phyloP scores from a whole-genome alignment of 371 early-diverging fungal genomes.

The Mortierella sp. region DNA sequence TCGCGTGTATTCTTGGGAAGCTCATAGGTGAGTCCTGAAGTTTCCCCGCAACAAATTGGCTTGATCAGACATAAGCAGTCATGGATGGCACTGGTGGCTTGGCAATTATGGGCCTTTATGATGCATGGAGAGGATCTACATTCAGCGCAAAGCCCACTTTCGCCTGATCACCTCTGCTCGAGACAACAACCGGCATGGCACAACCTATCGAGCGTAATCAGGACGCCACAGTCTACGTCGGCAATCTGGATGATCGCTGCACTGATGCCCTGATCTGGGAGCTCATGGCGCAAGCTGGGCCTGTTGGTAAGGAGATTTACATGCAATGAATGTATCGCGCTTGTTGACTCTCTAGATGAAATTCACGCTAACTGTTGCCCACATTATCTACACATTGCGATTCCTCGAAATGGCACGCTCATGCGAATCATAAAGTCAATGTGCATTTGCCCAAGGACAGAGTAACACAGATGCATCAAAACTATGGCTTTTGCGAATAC shows the following conservation, averaged over 20 bases:
- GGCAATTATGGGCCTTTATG: no score
- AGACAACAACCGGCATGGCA: conserved; percentile 33
- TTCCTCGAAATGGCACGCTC: neutral
- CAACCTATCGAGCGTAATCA: conserved; percentile 82
- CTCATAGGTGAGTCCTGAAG: no score
- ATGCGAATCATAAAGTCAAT: conserved; percentile 69
- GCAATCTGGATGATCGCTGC: conserved; percentile 96
- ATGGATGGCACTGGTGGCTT: no score
- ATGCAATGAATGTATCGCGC: conserved; percentile 5
- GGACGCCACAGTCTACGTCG: conserved; percentile 97
- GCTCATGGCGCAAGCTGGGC: conserved; percentile 98
- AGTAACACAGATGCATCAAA: conserved; percentile 94
- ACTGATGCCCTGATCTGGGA: conserved; percentile 97
- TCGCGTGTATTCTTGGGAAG: no score
- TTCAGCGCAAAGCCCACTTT: neutral
- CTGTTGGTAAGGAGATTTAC: conserved; percentile 76
- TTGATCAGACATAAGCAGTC: no score
- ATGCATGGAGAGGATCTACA: no score
- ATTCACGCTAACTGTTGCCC: neutral
- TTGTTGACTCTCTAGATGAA: neutral
- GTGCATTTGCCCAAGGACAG: conserved; percentile 98
- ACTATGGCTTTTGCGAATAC: conserved; percentile 98
- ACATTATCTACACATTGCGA: neutral
- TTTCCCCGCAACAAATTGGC: no score
- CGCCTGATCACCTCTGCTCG: conserved; percentile 3